Conservation (phyloP, 2,329 filamentous ascomycete species). For the Fusarium tupiense region DNA sequence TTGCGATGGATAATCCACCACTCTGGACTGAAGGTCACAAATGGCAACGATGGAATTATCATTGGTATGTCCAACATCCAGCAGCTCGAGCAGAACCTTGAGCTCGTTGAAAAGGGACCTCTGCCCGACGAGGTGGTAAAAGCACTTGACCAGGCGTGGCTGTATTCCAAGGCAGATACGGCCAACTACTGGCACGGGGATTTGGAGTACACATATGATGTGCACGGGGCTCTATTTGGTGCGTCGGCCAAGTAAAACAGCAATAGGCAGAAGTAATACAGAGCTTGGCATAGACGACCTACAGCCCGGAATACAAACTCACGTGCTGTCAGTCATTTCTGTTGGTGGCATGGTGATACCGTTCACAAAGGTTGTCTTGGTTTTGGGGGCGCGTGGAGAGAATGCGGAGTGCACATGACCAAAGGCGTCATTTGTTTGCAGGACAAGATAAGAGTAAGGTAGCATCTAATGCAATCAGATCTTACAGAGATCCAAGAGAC, state of each 20-base stretch:
- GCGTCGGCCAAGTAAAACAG: constrained; percentile 52
- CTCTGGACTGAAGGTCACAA: constrained; percentile 63
- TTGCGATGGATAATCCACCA: constrained; percentile 80
- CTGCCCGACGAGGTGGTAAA: constrained; percentile 80
- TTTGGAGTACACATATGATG: constrained; percentile 74
- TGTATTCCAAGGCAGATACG: constrained; percentile 68
- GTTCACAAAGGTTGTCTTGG: constrained; percentile 8
- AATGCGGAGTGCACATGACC: constrained; percentile 36
- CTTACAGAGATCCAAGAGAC: constrained; percentile 5
- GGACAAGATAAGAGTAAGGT: constrained; percentile 11
- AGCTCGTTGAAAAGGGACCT: constrained; percentile 72
- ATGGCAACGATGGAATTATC: constrained; percentile 67
- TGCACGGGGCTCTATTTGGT: constrained; percentile 67
- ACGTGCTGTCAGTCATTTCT: constrained; percentile 9
- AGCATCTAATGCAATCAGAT: constrained; percentile 26
- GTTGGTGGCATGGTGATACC: constrained; percentile 24
- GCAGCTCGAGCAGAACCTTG: constrained; percentile 68
- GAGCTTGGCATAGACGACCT: not conserved
- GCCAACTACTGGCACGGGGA: constrained; percentile 67
- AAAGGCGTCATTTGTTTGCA: constrained; percentile 28
- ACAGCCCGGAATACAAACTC: not conserved
- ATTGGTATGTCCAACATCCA: constrained; percentile 67
- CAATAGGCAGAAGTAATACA: constrained; percentile 6
- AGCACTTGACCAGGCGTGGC: constrained; percentile 81
- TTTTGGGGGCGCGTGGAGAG: constrained; percentile 28